These are phyloP conservation scores for Lachnellula subtilissima DNA, from an alignment of 2,329 filamentous ascomycete genomes.

Conservation along the genomic window DNA sequence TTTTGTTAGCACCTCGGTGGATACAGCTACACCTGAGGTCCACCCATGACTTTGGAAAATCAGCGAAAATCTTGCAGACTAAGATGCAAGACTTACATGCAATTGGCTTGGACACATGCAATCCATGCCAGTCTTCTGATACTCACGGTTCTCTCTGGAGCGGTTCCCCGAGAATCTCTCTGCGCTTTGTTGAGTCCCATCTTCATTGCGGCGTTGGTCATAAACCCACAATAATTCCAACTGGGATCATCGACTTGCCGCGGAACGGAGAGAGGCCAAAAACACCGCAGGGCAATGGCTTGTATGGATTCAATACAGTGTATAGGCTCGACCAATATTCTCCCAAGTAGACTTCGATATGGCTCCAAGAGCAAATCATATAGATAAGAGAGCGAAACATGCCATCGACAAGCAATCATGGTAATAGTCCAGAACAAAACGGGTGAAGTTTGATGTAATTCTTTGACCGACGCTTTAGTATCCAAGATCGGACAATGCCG, in stretches of 20 bases:
- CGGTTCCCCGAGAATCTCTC: background rate
- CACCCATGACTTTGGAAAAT: background rate
- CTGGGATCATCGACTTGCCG: slow-evolving; percentile 12
- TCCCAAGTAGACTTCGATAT: slow-evolving; percentile 8
- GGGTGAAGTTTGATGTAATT: slow-evolving; percentile 1
- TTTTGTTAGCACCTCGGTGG: background rate
- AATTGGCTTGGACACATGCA: slow-evolving; percentile 4
- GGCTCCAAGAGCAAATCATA: slow-evolving; percentile 1
- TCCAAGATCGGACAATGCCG: slow-evolving; percentile 12
- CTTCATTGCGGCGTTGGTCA: slow-evolving; percentile 9
- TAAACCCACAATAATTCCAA: slow-evolving; percentile 15
- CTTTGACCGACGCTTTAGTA: slow-evolving; percentile 1
- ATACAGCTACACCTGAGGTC: background rate
- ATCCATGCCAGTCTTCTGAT: slow-evolving; percentile 5
- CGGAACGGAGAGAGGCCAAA: slow-evolving; percentile 23
- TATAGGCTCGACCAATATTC: slow-evolving; percentile 1
- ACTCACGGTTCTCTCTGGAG: background rate
- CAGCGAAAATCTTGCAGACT: background rate
- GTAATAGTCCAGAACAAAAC: slow-evolving; percentile 17
- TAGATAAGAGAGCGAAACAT: slow-evolving; percentile 1
- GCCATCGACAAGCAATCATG: slow-evolving; percentile 10
- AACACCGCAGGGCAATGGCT: slow-evolving; percentile 18
- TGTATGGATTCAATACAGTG: slow-evolving; percentile 12
- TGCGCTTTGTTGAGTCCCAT: slow-evolving; percentile 7
- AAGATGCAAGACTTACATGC: background rate